These are phyloP conservation scores for Cystofilobasidium macerans DNA, from an alignment of 768 basidiomycete genomes.

Conservation along the genomic window DNA sequence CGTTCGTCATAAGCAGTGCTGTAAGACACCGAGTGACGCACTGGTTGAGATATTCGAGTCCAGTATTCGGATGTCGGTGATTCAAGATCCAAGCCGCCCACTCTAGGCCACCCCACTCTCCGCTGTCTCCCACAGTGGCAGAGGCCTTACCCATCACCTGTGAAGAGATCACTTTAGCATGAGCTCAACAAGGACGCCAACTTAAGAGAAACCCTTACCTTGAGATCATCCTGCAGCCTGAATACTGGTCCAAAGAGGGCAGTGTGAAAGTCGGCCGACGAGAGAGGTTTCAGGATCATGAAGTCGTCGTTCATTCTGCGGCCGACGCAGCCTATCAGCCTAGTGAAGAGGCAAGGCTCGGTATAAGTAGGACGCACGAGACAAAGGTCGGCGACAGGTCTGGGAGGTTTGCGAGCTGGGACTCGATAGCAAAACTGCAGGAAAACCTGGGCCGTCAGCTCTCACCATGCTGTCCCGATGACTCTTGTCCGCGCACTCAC, in stretches of 20 bases:
- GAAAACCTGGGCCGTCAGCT: too few species aligned
- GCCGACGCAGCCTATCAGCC: background rate
- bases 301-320: constrained; percentile 23
- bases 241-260: constrained; percentile 18
- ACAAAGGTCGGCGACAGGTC: constrained; percentile 13
- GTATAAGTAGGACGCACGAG: background rate
- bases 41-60: constrained; percentile 10
- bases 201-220: background rate
- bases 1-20: background rate
- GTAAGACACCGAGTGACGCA: background rate
- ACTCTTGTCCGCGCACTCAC: background rate
- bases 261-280: constrained; percentile 17
- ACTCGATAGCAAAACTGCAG: constrained; percentile 23
- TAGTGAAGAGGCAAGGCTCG: background rate
- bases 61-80: background rate
- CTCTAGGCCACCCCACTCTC: constrained; percentile 24
- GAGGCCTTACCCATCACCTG: constrained; percentile 11
- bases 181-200: background rate
- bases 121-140: constrained; percentile 12
- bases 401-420: constrained; percentile 15
- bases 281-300: constrained; percentile 14
- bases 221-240: constrained; percentile 18
- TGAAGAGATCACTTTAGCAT: background rate
- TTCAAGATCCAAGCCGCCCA: constrained; percentile 20
- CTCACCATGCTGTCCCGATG: too few species aligned